Conservation (phyloP, 495 filamentous ascomycete genomes). For the Penicillium diatomitis region DNA sequence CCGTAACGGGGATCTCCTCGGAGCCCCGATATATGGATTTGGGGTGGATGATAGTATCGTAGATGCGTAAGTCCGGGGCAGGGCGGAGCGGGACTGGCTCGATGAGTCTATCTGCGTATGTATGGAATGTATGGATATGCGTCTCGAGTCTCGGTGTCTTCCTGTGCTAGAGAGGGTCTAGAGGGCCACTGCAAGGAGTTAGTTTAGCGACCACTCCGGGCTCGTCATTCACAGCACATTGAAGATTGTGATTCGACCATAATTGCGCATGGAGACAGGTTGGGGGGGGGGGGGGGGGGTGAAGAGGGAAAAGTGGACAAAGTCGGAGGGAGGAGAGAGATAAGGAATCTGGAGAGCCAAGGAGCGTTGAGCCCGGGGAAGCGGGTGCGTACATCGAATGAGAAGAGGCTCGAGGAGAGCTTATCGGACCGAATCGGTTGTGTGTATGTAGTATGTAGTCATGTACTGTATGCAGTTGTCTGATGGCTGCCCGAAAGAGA, state of each 20-base stretch:
- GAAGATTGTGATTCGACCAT: background rate
- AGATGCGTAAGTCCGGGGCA: background rate
- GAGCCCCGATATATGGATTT: conserved; percentile 2
- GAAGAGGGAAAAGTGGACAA: background rate
- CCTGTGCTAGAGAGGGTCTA: too few relatives aligned
- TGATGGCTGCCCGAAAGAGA: too few relatives aligned
- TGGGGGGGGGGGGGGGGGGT: too few relatives aligned
- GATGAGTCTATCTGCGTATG: too few relatives aligned
- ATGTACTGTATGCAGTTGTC: too few relatives aligned
- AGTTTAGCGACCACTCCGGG: too few relatives aligned
- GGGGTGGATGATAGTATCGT: conserved; percentile 1
- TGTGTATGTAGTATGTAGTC: too few relatives aligned
- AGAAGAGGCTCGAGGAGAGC: background rate
- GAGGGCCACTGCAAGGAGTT: too few relatives aligned
- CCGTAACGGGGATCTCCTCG: conserved; percentile 4
- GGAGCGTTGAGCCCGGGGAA: too few relatives aligned
- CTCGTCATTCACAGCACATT: too few relatives aligned
- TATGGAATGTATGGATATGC: too few relatives aligned
- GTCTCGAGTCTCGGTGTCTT: too few relatives aligned
- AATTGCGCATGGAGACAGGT: background rate
- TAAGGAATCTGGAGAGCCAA: background rate
- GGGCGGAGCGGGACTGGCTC: background rate
- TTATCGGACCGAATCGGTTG: conserved; percentile 3
- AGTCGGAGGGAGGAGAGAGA: background rate
- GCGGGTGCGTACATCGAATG: background rate